phyloP scores from a whole-genome alignment of 2,329 filamentous ascomycete genomes.

The Microdochium bolleyi region DNA sequence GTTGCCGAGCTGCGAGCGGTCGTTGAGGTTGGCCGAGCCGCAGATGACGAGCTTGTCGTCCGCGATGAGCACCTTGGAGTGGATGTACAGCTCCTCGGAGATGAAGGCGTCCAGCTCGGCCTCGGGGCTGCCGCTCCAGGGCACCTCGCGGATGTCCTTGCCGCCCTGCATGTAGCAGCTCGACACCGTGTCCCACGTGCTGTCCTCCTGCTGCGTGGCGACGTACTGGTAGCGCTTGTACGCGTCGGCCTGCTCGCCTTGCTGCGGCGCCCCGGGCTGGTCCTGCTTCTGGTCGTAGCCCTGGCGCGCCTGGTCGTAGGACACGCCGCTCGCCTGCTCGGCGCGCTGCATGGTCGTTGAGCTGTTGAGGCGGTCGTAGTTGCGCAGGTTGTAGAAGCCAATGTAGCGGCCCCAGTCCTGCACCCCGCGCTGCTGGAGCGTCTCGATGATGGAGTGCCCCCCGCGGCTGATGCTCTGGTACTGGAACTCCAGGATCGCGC shows the following conservation, averaged over 20 bases:
- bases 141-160: slow-evolving; percentile 52
- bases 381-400: slow-evolving; percentile 77
- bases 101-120: slow-evolving; percentile 54
- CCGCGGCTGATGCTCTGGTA: slow-evolving; percentile 74
- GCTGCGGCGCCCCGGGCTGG: neutral
- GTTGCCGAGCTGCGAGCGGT: slow-evolving; percentile 67
- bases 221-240: slow-evolving; percentile 69
- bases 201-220: slow-evolving; percentile 44
- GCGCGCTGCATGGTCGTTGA: slow-evolving; percentile 51
- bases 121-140: slow-evolving; percentile 47
- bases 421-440: slow-evolving; percentile 55
- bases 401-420: slow-evolving; percentile 65
- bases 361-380: slow-evolving; percentile 75
- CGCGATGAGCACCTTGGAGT: slow-evolving; percentile 68
- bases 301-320: slow-evolving; percentile 58
- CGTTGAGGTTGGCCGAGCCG: slow-evolving; percentile 56
- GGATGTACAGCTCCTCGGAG: slow-evolving; percentile 54
- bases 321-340: slow-evolving; percentile 56
- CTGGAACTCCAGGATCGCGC: slow-evolving; percentile 85
- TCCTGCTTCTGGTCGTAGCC: slow-evolving; percentile 45
- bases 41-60: slow-evolving; percentile 79
- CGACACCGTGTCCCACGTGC: slow-evolving; percentile 67
- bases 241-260: slow-evolving; percentile 22
- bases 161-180: slow-evolving; percentile 79
- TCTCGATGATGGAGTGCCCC: slow-evolving; percentile 70